Percentiles rank a stretch among this genome's conserved stretches.
Evolutionary conservation across 1,139 yeast genomes (phyloP).

Genomic region (Zygosaccharomyces pseudobailii): DNA sequence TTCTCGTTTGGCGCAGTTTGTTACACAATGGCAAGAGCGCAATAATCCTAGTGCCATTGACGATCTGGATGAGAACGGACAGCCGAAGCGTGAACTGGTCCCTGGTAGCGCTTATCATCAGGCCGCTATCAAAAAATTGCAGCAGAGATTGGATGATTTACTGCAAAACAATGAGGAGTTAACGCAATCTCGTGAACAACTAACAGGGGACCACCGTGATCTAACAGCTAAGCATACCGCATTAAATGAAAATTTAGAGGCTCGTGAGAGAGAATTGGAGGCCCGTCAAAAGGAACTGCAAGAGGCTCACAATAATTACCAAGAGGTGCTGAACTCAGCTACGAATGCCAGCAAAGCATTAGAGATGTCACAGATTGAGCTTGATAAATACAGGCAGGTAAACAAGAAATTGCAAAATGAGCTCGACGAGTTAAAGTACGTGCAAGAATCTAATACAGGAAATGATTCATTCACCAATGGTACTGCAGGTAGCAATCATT

Average conservation of each 20-base stretch:
- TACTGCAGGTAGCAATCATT: conserved; percentile 47
- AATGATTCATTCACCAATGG: conserved; percentile 11
- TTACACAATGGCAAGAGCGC: conserved; percentile 18
- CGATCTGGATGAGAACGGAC: conserved; percentile 1
- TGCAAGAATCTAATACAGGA: conserved; percentile 26
- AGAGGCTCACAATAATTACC: conserved; percentile 53
- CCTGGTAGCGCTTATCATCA: conserved; percentile 17
- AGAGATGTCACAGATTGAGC: conserved; percentile 66
- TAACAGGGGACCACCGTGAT: conserved; percentile 23
- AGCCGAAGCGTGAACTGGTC: conserved; percentile 1
- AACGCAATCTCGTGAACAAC: conserved; percentile 19
- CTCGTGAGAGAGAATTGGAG: conserved; percentile 33
- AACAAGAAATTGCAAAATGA: conserved; percentile 58
- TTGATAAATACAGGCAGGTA: conserved; percentile 52
- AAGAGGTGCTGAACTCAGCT: conserved; percentile 66
- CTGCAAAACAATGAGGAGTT: conserved; percentile 22
- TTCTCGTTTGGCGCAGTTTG: conserved; percentile 16
- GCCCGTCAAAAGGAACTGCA: conserved; percentile 32
- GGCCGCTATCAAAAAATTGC: conserved; percentile 21
- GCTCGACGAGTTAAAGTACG: conserved; percentile 60
- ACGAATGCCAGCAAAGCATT: conserved; percentile 74
- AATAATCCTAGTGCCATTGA: conserved; percentile 3
- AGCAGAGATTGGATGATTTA: conserved; percentile 24
- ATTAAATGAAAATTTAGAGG: conserved; percentile 18
- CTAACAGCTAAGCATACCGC: conserved; percentile 20